A percentile compares a stretch with the other conserved stretches of the same genome.
phyloP scores from a whole-genome alignment of 2,329 filamentous ascomycete species.

The Penicillium corylophilum region DNA sequence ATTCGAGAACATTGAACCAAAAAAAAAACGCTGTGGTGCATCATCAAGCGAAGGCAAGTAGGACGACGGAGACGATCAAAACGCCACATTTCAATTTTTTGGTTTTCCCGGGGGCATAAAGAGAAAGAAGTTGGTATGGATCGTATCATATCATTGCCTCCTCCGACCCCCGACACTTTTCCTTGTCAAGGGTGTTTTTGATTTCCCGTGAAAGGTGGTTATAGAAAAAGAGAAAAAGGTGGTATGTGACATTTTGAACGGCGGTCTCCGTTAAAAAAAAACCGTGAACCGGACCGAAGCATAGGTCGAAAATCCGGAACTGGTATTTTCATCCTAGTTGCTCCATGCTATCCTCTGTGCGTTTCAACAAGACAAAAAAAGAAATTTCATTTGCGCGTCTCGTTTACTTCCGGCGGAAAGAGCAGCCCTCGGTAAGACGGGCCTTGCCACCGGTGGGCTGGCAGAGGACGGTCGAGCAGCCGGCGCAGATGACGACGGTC shows the following conservation, averaged over 20 bases:
- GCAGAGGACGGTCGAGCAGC: slow-evolving; percentile 99
- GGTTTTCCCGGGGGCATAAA: slow-evolving; percentile 14
- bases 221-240: slow-evolving; percentile 20
- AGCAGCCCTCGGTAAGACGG: slow-evolving; percentile 98
- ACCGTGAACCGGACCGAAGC: slow-evolving; percentile 18
- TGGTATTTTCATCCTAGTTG: slow-evolving; percentile 32
- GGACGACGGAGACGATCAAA: slow-evolving; percentile 25
- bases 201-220: slow-evolving; percentile 5
- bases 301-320: slow-evolving; percentile 26
- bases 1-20: slow-evolving; percentile 10
- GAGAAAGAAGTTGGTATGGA: slow-evolving; percentile 16
- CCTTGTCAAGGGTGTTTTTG: slow-evolving; percentile 4
- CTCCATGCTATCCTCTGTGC: slow-evolving; percentile 30
- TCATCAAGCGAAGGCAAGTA: slow-evolving; percentile 19
- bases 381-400: slow-evolving; percentile 31
- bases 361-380: slow-evolving; percentile 31
- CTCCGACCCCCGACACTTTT: slow-evolving; percentile 3
- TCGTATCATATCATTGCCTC: slow-evolving; percentile 24
- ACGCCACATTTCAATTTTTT: slow-evolving; percentile 40
- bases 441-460: slow-evolving; percentile 99
- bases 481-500: slow-evolving; percentile 99
- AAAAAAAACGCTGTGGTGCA: slow-evolving; percentile 17
- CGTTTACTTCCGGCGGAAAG: slow-evolving; percentile 98
- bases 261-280: slow-evolving; percentile 15
- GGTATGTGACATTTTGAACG: slow-evolving; percentile 29